Base-by-base conservation (phyloP, 2,329 filamentous ascomycete species). In the Colletotrichum sp. region DNA sequence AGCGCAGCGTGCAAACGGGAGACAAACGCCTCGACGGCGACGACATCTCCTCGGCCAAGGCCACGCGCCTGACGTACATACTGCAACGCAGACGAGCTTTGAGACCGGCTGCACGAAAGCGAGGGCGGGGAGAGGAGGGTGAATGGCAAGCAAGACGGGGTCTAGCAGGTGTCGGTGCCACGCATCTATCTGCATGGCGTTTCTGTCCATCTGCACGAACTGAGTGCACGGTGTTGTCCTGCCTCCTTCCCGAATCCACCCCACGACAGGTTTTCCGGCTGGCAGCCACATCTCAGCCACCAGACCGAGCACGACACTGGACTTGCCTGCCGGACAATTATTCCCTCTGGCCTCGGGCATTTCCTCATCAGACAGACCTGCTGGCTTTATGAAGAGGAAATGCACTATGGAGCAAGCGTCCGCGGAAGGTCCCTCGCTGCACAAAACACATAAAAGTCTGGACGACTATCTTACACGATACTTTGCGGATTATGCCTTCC, bases 241-340 rank as follows among this genome's bases (percentile, higher is more conserved):
- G 18, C 28, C 43, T 48, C 43, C 43, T 48, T 21, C 43, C 43
- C 43, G n/a, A 12, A 48, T 58, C 30, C 30, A 30, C 56, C 58
- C 43, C 26, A 62, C 52, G 66, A 70, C 26, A 34, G n/a, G 43
- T 13, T 52, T 34, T 38, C n/a, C 67, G 28, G 56, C 62, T 34
- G 38, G 55, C 73, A 75, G 26, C 69, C 73, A 58, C 30, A 66
- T 66, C 56, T 74, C 43, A 67, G 62, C 62, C 69, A 64, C 62
- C 26, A 38, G 58, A 30, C 38, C 56, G 56, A 69, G 34, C 38
- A 28, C 61, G 36, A 48, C 62, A 32, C 16, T 38, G 36, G 36
- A 30, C 26, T 56, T 70, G 30, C 56, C 38, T 56, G 38, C 36
- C 12, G 36, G 13, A 5, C 36, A 21, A 13, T 21, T 21, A 9